phyloP scores from a whole-genome alignment of 1,284 basidiomycete genomes.

The Naganishia albida region DNA sequence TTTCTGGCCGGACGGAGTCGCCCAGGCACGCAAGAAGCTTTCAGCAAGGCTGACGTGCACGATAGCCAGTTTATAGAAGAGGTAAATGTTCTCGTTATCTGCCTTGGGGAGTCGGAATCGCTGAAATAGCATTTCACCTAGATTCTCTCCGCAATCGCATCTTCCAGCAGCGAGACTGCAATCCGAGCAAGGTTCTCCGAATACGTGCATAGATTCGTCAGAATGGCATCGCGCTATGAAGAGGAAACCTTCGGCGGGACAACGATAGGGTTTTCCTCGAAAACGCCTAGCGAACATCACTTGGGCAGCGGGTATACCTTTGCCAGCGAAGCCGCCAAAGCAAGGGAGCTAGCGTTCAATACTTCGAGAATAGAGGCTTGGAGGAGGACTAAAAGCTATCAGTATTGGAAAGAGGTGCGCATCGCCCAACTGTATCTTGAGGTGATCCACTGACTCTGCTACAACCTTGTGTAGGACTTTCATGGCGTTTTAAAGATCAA shows the following conservation, averaged over 20 bases:
- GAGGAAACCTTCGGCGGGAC: constrained; percentile 68
- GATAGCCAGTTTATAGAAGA: constrained; percentile 91
- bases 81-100: constrained; percentile 59
- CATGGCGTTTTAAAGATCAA: constrained; percentile 50
- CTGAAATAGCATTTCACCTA: constrained; percentile 42
- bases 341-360: constrained; percentile 68
- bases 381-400: constrained; percentile 68
- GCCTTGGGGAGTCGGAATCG: constrained; percentile 36
- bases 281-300: constrained; percentile 46
- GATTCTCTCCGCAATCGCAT: constrained; percentile 69
- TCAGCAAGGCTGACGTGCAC: constrained; percentile 63
- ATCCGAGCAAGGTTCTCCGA: constrained; percentile 78
- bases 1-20: neutral
- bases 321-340: constrained; percentile 62
- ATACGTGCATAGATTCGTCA: constrained; percentile 71
- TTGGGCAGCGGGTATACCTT: constrained; percentile 72
- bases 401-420: constrained; percentile 62
- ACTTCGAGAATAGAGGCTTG: constrained; percentile 76
- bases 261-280: constrained; percentile 62
- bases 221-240: constrained; percentile 74
- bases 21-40: neutral
- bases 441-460: neutral
- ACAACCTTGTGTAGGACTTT: constrained; percentile 3
- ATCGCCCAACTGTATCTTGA: neutral
- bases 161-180: constrained; percentile 74